A percentile compares a stretch with the other conserved stretches of the same genome.
phyloP scores from a whole-genome alignment of 768 basidiomycete species.

The Mrakia hoshinonis region DNA sequence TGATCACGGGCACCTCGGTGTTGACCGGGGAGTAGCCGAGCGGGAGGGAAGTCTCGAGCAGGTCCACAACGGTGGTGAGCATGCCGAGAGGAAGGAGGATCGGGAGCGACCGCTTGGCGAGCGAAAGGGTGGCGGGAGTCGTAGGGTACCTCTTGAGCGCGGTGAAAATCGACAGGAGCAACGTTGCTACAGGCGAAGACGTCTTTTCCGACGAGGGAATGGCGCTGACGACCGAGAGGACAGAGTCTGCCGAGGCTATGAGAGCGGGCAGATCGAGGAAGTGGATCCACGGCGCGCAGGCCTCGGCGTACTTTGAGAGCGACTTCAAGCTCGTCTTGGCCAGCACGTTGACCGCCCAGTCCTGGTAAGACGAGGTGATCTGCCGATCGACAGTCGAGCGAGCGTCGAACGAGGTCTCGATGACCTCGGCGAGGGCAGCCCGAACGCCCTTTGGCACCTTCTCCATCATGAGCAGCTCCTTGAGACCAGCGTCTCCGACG shows the following conservation, averaged over 20 bases:
- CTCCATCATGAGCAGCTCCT: constrained; percentile 14
- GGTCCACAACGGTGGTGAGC: constrained; percentile 16
- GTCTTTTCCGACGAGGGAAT: not conserved
- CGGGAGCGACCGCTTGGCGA: constrained; percentile 20
- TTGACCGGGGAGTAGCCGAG: not conserved
- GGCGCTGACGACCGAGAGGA: constrained; percentile 8
- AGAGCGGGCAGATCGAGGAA: constrained; percentile 18
- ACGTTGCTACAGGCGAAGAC: not conserved
- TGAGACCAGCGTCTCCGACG: constrained; percentile 1
- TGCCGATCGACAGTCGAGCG: not conserved
- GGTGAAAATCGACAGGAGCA: constrained; percentile 14
- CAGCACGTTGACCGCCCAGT: constrained; percentile 13
- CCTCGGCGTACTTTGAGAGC: constrained; percentile 17
- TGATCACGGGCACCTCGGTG: not conserved
- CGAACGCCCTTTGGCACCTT: not conserved
- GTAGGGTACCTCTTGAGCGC: constrained; percentile 20
- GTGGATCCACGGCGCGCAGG: constrained; percentile 19
- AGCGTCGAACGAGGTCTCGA: constrained; percentile 5
- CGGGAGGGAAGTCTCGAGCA: constrained; percentile 23
- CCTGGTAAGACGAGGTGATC: constrained; percentile 11
- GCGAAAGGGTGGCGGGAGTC: not conserved
- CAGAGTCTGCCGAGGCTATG: not conserved
- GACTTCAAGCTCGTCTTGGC: constrained; percentile 12
- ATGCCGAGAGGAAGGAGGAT: constrained; percentile 24
- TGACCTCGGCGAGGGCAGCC: constrained; percentile 5